Evolutionary conservation across 257 asterid species (phyloP), one percentile per base, ranked within the genome.

Genomic region (Fraxinus americana): DNA sequence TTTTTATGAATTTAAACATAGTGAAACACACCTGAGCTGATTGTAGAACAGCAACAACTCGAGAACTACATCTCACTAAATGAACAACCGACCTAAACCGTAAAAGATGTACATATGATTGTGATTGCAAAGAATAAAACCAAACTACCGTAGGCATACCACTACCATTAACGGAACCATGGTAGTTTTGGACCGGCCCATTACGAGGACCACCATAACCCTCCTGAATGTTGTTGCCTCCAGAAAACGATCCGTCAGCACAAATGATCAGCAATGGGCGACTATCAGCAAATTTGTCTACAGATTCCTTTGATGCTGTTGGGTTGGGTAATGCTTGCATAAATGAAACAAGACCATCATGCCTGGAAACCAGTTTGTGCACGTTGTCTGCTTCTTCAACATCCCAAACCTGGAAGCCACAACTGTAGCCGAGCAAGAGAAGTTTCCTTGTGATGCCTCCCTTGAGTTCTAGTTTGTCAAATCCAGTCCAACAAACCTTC

Each of bases 371-470:
- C 79, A 95, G 80, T 82, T 86, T 88, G 70, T 82, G 89, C 73
- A 95, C 97, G 81, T 91, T 91, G 82, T 89, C 91, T n/a, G 89
- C 94, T 71, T 84, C 92, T 82, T 95, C 97, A 77, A 91, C 96
- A 85, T 95, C 98, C 99, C 99, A 95, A 75, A 95, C 90, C 89
- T 93, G 97, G 88, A 91, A 95, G 36, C 97, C 98, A 59, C 84
- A 82, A 77, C 84, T 86, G 88, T 77, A 90, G 38, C 94, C 97
- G 80, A 95, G 88, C 88, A 92, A 87, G 75, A 92, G 85, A 74
- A 88, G 79, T 65, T 83, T 90, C 45, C 85, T 77, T 30, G 76
- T 35, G 54, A 81, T 67, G 48, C 85, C 79, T 38, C 86, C 82
- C 32, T 81, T 86, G 74, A 81, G 79, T 85, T 88, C 88, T 78